Evolutionary conservation across 495 filamentous ascomycete genomes (phyloP).

Genomic region (Daldinia loculata): DNA sequence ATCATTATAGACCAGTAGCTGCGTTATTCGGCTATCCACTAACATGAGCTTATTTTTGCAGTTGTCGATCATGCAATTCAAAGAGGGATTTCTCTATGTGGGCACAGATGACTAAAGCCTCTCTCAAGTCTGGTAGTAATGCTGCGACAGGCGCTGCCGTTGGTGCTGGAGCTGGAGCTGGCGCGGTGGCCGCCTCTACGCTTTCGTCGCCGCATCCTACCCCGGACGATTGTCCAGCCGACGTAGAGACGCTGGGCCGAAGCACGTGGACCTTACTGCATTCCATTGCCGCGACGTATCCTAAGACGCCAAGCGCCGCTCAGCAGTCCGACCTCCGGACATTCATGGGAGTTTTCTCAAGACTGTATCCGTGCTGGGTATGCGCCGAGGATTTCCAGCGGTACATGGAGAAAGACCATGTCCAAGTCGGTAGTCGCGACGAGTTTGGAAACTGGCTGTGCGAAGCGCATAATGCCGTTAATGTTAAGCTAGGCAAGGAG

Average conservation of each 20-base stretch:
- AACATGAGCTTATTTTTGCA: constrained; percentile 47
- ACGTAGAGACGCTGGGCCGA: constrained; percentile 86
- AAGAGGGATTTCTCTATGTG: constrained; percentile 69
- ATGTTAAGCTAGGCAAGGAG: constrained; percentile 89
- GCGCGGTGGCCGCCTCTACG: constrained; percentile 44
- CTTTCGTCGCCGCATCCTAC: constrained; percentile 29
- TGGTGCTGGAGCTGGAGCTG: constrained; percentile 44
- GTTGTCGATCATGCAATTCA: constrained; percentile 89
- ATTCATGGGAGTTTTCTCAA: constrained; percentile 83
- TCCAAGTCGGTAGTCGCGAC: constrained; percentile 69
- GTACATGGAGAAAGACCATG: constrained; percentile 80
- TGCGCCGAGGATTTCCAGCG: constrained; percentile 90
- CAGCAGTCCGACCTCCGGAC: constrained; percentile 77
- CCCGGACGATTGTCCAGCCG: constrained; percentile 71
- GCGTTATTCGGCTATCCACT: constrained; percentile 22
- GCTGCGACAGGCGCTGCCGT: constrained; percentile 43
- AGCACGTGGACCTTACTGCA: constrained; percentile 93
- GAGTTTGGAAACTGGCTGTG: constrained; percentile 96
- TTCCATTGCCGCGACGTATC: constrained; percentile 88
- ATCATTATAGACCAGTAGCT: background rate
- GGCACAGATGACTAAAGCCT: constrained; percentile 70
- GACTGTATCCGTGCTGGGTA: constrained; percentile 92
- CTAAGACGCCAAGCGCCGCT: constrained; percentile 65
- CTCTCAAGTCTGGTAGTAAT: constrained; percentile 55
- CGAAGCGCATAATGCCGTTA: constrained; percentile 97